Evolutionary conservation across 129 eudicot species (phyloP), one percentile per base, ranked within the genome.

Genomic region (Calendula officinalis): DNA sequence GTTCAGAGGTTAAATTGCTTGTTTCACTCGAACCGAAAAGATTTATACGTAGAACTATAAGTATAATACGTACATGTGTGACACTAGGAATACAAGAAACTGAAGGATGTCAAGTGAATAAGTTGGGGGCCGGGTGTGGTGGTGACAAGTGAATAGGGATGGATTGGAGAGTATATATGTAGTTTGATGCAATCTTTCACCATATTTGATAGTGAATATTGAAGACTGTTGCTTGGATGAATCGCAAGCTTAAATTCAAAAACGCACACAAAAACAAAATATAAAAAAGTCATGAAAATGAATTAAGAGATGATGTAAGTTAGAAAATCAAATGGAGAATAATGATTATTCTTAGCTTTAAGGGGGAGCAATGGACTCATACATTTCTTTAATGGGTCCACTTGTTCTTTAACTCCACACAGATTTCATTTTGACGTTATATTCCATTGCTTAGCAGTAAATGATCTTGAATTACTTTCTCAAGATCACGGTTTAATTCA

Each of bases 331-430:
- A 73, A 41, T 45, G 54, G 64, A 58, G 83, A 65, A 64, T 70
- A 71, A 87, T 87, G 74, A 87, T 84, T 70, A 79, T 72, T 82
- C 96, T 85, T 88, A 75, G 85, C 96, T 84, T 88, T 80, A 85
- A 80, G 96, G 87, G 72, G 94, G 94, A 82, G 92, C 92, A 88
- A 88, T 68, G 58, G 86, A 78, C 76, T 65, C 60, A 6, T 58
- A 45, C 37, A 55, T 60, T 80, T 45, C 74, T 75, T 44, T 50
- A 8, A 60, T 70, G 84, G 84, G 60, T 73, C 91, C 81, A 67
- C 81, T 47, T 40, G 12, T 48, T 39, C 45, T 9, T 64, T 50
- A 10, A 32, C 39, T 37, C 13, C 10, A 67, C 38, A 0, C 46
- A 35, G 14, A 14, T 50, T 8, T 40, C 13, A 22, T 66, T 8